phyloP scores from a whole-genome alignment of 2,329 filamentous ascomycete genomes.

The Arachnomyces sp. region DNA sequence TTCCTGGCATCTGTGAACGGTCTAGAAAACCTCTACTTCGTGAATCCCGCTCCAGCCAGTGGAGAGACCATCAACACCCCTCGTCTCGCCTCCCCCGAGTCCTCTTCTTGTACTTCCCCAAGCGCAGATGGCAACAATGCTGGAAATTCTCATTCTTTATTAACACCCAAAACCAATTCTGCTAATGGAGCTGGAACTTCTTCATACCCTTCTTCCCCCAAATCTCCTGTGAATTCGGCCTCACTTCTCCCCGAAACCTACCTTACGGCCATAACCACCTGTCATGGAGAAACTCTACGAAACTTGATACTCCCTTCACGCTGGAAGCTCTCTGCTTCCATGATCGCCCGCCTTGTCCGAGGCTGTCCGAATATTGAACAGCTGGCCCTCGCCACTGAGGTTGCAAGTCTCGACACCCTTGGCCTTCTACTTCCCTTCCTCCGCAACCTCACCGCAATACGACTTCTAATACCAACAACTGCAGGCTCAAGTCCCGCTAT shows the following conservation, averaged over 20 bases:
- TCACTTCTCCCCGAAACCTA: conserved; percentile 36
- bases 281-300: conserved; percentile 46
- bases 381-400: conserved; percentile 45
- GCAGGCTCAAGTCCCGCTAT: conserved; percentile 7
- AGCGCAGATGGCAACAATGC: no score
- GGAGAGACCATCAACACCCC: conserved; percentile 26
- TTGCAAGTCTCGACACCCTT: conserved; percentile 32
- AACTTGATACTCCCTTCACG: conserved; percentile 51
- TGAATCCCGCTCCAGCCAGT: conserved; percentile 31
- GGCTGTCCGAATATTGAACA: conserved; percentile 53
- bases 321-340: conserved; percentile 45
- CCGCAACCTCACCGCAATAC: conserved; percentile 32
- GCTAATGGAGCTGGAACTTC: background rate
- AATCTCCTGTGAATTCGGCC: conserved; percentile 2
- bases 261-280: conserved; percentile 43
- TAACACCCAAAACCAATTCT: no score
- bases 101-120: no score
- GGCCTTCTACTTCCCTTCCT: conserved; percentile 34
- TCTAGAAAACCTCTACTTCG: conserved; percentile 47
- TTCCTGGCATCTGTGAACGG: conserved; percentile 37
- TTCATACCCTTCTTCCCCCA: conserved; percentile 4
- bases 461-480: conserved; percentile 31
- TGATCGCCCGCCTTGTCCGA: conserved; percentile 46
- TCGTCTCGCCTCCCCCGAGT: background rate
- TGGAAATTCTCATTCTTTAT: no score